These are phyloP conservation scores for Lachnellula suecica DNA, from an alignment of 2,329 filamentous ascomycete genomes.

Conservation along the genomic window DNA sequence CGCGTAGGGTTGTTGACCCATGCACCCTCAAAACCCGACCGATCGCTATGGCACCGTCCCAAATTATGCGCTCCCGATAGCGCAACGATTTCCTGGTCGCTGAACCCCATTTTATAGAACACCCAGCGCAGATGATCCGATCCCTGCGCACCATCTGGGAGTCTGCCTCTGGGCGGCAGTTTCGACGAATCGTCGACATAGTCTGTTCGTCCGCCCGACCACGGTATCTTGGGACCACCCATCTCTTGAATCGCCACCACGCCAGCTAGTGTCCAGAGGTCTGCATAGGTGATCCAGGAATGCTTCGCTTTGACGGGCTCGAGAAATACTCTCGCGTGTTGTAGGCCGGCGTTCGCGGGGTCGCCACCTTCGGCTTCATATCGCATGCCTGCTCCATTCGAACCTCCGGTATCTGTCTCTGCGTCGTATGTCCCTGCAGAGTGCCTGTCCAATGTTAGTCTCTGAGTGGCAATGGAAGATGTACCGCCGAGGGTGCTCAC, in stretches of 20 bases:
- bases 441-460: slow-evolving; percentile 44
- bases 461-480: background rate
- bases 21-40: slow-evolving; percentile 56
- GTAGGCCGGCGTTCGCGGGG: slow-evolving; percentile 63
- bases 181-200: slow-evolving; percentile 60
- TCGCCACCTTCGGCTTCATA: slow-evolving; percentile 65
- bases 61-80: slow-evolving; percentile 56
- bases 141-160: slow-evolving; percentile 54
- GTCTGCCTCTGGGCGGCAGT: slow-evolving; percentile 55
- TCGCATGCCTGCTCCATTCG: slow-evolving; percentile 65
- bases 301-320: slow-evolving; percentile 59
- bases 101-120: slow-evolving; percentile 61
- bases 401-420: slow-evolving; percentile 59
- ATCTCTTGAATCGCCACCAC: slow-evolving; percentile 58
- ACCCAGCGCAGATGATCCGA: slow-evolving; percentile 54
- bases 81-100: slow-evolving; percentile 59
- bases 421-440: slow-evolving; percentile 62
- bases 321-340: slow-evolving; percentile 62
- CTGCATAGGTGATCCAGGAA: slow-evolving; percentile 64
- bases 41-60: slow-evolving; percentile 53
- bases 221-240: slow-evolving; percentile 57
- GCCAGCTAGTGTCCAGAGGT: slow-evolving; percentile 64
- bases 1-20: slow-evolving; percentile 60
- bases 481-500: slow-evolving; percentile 37
- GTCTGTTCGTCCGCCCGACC: slow-evolving; percentile 60